Evolutionary conservation across 805 yeast genomes (phyloP).

Genomic region (Hanseniaspora occidentalis): DNA sequence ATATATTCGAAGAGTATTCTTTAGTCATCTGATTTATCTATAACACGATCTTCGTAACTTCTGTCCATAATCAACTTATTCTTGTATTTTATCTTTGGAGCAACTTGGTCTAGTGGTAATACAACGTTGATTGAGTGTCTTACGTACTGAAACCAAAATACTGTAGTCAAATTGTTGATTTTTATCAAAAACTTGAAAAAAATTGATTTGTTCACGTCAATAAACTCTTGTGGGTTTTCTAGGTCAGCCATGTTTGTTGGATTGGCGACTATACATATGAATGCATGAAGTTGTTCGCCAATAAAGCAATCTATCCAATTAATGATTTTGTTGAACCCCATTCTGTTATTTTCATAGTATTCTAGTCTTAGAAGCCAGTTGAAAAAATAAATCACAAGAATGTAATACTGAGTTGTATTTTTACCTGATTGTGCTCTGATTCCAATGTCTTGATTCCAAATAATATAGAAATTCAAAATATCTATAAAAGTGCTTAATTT

Average conservation of each 20-base stretch:
- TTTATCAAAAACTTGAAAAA: background rate
- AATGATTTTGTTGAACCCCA: background rate
- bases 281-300: background rate
- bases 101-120: background rate
- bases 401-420: background rate
- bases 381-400: background rate
- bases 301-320: background rate
- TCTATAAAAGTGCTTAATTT: constrained; percentile 1
- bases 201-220: background rate
- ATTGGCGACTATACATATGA: background rate
- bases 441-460: background rate
- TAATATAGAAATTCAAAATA: background rate
- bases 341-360: constrained; percentile 3
- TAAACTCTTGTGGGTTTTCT: background rate
- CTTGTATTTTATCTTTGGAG: too few species aligned
- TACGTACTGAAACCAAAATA: constrained; percentile 2
- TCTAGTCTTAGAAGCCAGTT: constrained; percentile 3
- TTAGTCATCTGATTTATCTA: too few species aligned
- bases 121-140: constrained; percentile 3
- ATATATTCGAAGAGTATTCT: too few species aligned
- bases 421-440: background rate
- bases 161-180: background rate
- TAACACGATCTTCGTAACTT: too few species aligned
- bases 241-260: background rate
- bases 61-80: background rate